A percentile compares a stretch with the other conserved stretches of the same genome.
phyloP scores from a whole-genome alignment of 2,329 filamentous ascomycete genomes.

The Paramyrothecium roridum region DNA sequence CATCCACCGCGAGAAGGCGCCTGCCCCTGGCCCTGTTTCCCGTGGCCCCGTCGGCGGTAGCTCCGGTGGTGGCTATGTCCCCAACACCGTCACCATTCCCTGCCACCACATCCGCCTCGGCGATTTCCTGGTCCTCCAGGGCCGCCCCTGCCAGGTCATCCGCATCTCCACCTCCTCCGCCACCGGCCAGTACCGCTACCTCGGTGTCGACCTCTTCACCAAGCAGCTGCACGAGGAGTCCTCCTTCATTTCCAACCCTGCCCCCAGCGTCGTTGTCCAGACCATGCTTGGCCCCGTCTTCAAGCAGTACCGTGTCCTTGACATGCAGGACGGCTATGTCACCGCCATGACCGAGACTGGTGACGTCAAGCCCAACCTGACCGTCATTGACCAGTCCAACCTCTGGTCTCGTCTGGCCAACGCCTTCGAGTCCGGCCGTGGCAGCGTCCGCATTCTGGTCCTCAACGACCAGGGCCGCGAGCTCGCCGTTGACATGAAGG shows the following conservation, averaged over 20 bases:
- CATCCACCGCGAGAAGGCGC: constrained; percentile 22
- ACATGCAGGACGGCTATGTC: constrained; percentile 82
- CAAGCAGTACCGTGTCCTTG: constrained; percentile 99
- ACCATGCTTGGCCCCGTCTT: constrained; percentile 99
- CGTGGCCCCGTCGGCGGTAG: constrained; percentile 17
- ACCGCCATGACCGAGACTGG: constrained; percentile 99
- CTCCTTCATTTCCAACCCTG: constrained; percentile 94
- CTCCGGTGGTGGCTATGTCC: constrained; percentile 34
- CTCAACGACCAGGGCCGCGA: constrained; percentile 91
- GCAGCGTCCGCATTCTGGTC: constrained; percentile 91
- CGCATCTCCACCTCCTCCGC: constrained; percentile 97
- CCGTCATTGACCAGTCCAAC: constrained; percentile 92
- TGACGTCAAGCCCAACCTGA: constrained; percentile 94
- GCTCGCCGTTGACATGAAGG: constrained; percentile 98
- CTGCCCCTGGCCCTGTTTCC: constrained; percentile 24
- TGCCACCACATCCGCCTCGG: constrained; percentile 99
- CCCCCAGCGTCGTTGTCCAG: constrained; percentile 94
- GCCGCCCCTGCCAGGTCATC: constrained; percentile 99
- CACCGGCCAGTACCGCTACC: constrained; percentile 99
- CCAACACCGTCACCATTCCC: constrained; percentile 94
- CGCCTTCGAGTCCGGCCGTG: constrained; percentile 87
- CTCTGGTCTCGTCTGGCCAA: constrained; percentile 77
- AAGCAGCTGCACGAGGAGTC: constrained; percentile 99
- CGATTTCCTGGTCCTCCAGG: constrained; percentile 98
- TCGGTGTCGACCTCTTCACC: constrained; percentile 99